phyloP scores from a whole-genome alignment of 2,329 filamentous ascomycete genomes.

The Paraphaeosphaeria sporulosa region DNA sequence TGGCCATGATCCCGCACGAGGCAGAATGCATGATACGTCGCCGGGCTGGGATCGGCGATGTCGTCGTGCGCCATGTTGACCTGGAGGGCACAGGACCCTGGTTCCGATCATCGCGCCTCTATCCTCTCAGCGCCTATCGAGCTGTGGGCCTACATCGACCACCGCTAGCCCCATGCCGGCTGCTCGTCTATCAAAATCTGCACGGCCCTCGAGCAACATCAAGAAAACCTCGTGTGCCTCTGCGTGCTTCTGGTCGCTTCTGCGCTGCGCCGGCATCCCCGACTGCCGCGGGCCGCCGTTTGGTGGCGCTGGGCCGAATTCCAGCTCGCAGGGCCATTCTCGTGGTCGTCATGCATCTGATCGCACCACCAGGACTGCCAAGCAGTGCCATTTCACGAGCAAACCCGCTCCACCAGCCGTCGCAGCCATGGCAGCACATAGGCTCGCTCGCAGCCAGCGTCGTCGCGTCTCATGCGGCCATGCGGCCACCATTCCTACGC shows the following conservation, averaged over 20 bases:
- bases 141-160: conserved; percentile 13
- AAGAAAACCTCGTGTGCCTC: neutral
- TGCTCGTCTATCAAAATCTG: conserved; percentile 13
- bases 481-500: conserved; percentile 11
- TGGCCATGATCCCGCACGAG: conserved; percentile 20
- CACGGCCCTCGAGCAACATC: conserved; percentile 11
- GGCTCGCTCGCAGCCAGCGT: neutral
- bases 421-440: conserved; percentile 7
- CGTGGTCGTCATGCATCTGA: neutral
- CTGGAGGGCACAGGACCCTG: conserved; percentile 11
- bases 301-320: neutral
- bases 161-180: conserved; percentile 11
- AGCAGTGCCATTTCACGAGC: neutral
- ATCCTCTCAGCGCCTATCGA: conserved; percentile 17
- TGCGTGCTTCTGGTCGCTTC: neutral
- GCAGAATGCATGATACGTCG: conserved; percentile 27
- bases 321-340: neutral
- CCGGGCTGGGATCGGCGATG: conserved; percentile 25
- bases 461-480: neutral
- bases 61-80: conserved; percentile 14
- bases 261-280: neutral
- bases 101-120: conserved; percentile 17
- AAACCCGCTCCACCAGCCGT: neutral
- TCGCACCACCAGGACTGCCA: neutral
- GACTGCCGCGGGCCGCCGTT: neutral